These are phyloP conservation scores for Sclerotinia nivalis DNA, from an alignment of 2,329 filamentous ascomycete genomes.

Conservation along the genomic window DNA sequence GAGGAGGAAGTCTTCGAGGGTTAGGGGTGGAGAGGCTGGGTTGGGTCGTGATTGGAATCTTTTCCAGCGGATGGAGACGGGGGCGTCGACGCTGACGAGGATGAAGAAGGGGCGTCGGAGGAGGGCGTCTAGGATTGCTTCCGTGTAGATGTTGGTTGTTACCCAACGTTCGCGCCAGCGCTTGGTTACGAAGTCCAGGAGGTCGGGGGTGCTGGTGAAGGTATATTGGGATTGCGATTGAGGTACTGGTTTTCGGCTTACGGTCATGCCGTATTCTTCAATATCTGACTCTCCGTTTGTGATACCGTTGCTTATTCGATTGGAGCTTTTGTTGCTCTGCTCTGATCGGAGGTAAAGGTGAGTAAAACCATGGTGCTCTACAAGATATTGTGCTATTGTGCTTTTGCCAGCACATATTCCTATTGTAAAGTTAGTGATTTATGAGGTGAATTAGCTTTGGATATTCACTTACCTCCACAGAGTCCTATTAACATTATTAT, in stretches of 20 bases:
- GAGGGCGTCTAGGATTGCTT: constrained; percentile 71
- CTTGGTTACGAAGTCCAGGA: constrained; percentile 84
- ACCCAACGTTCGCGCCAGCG: constrained; percentile 84
- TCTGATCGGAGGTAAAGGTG: constrained; percentile 60
- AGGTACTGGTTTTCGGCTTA: constrained; percentile 18
- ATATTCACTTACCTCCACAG: constrained; percentile 59
- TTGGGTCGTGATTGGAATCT: constrained; percentile 63
- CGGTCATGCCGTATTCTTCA: constrained; percentile 8
- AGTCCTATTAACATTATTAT: constrained; percentile 70
- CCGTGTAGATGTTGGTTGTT: constrained; percentile 77
- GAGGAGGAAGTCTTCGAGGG: constrained; percentile 57
- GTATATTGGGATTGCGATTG: constrained; percentile 34
- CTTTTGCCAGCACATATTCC: constrained; percentile 93
- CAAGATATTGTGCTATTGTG: constrained; percentile 84
- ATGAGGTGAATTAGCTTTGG: background rate
- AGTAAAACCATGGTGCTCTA: constrained; percentile 79
- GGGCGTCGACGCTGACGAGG: constrained; percentile 87
- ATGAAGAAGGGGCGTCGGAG: constrained; percentile 87
- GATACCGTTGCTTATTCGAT: constrained; percentile 21
- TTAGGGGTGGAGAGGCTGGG: constrained; percentile 30
- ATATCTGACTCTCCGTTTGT: constrained; percentile 16
- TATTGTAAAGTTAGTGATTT: constrained; percentile 42
- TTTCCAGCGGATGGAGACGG: constrained; percentile 78
- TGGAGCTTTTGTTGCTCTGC: background rate
- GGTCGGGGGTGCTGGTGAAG: constrained; percentile 63